Evolutionary conservation across 495 filamentous ascomycete species (phyloP), one percentile per base, ranked within the genome.

Genomic region (Neurospora intermedia): DNA sequence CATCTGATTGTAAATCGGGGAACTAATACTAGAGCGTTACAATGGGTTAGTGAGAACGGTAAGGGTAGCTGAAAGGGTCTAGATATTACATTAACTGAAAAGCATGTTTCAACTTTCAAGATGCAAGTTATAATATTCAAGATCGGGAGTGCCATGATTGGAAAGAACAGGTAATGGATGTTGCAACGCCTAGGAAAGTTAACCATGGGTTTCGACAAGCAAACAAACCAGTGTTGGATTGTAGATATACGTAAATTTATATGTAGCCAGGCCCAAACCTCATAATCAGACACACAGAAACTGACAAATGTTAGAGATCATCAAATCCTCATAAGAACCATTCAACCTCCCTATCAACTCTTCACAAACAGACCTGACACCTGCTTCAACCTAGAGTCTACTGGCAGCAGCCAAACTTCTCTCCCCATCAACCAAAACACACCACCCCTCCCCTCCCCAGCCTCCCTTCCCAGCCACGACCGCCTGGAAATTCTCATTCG

Each of bases 361-460:
- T 7, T 2, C 4, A 18, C 15, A 69, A 35, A 18, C 6, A 16
- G 54, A 31, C 54, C 2, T 1, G 2, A 15, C 13, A 39, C 2
- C 72, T 4, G 27, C 27, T 27, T 27, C 27, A 27, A 6, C 76
- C 72, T 43, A 43, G 79, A 72, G 83, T 72, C 80, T 82, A 82
- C 79, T 82, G 82, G 90, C 91, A 43, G 82, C 83, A 73, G 86
- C 84, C 78, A 94, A 76, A 69, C 88, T 91, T 73, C 84, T 83
- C 76, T 96, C 94, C 2, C 94, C 94, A 85, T 97, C 92, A 15
- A 97, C 94, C 71, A 97, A 81, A 43, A 98, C 93, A 82, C 94
- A 97, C 91, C 93, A 96, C 4, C 94, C 94, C 82, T 96, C 93
- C 45, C 85, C 82, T 31, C 88, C 91, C 54, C 54, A 18, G 15